Evolutionary conservation across 768 basidiomycete genomes (phyloP), one percentile per base, ranked within the genome.

Genomic region (Paxillus involutus): DNA sequence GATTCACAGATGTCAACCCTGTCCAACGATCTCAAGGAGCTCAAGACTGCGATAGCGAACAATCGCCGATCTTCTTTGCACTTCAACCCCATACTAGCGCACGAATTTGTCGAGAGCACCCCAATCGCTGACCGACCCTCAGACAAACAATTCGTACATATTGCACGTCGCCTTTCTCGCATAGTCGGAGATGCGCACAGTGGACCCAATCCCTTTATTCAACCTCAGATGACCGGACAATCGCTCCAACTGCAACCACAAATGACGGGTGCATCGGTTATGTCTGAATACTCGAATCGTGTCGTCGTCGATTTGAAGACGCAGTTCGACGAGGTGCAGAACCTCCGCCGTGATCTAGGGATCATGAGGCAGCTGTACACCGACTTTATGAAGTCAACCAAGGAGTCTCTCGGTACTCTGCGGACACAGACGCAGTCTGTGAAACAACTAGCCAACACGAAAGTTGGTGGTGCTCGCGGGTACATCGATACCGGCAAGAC

Each of bases 321-420:
- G 3, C 95, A 98, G 66, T 94, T 94, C 65, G 92, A 96, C 70
- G 94, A 97, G 64, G 88, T 98, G 13, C 94, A 95, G 68, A 91
- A 91, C 63, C 78, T 99, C 17, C 88, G 97, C 12, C 85, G 95
- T 1, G 97, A 98, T 65, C 78, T 99, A 7, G 94, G 91, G 0
- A 81, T 91, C 63, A 92, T 97, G 86, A 84, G 94, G 4, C 96
- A 98, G 73, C 75, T 97, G 26, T 98, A 99, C 71, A 87, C 86
- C 30, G 93, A 96, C 61, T 98, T 98, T 67, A 88, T 94, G 80
- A 86, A 85, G 62, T 83, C 88, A 68, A 97, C 96, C 16, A 95
- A 96, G 72, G 88, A 88, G 12, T 86, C 91, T 5, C 80, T 98
- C 40, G 80, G 79, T 13, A 77, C 84, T 26, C 77, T 98, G 24